Percentiles rank a stretch among this genome's conserved stretches.
phyloP scores from a whole-genome alignment of 106 monocot species.

The Allium cepa region DNA sequence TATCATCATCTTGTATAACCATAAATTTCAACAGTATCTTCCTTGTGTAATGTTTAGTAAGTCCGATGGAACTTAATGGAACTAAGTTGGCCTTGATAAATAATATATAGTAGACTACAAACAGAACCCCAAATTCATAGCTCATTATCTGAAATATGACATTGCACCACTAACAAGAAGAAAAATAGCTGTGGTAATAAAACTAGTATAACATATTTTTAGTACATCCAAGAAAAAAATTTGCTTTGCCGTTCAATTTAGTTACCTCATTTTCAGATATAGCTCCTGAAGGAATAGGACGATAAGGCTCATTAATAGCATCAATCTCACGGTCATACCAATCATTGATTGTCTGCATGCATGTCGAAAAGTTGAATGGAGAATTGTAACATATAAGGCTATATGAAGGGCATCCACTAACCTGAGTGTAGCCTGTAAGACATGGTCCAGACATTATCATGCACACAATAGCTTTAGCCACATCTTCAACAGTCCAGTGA shows the following conservation, averaged over 20 bases:
- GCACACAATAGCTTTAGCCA: conserved; percentile 81
- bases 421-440: conserved; percentile 89
- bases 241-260: not conserved
- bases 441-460: conserved; percentile 92
- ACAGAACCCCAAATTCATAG: too few relatives aligned
- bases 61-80: too few relatives aligned
- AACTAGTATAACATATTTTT: too few relatives aligned
- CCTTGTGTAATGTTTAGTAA: too few relatives aligned
- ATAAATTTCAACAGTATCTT: too few relatives aligned
- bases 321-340: conserved; percentile 93
- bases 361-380: not conserved
- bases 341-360: conserved; percentile 75
- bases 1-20: too few relatives aligned
- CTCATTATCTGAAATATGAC: not conserved
- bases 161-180: not conserved
- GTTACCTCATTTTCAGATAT: conserved; percentile 83
- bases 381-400: not conserved
- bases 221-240: not conserved
- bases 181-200: not conserved
- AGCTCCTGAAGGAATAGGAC: conserved; percentile 96
- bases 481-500: conserved; percentile 87
- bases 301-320: conserved; percentile 92
- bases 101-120: too few relatives aligned
- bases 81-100: too few relatives aligned
- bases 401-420: conserved; percentile 10